phyloP scores from a whole-genome alignment of 352 stramenopile genomes.

The Phytophthora hibernalis region DNA sequence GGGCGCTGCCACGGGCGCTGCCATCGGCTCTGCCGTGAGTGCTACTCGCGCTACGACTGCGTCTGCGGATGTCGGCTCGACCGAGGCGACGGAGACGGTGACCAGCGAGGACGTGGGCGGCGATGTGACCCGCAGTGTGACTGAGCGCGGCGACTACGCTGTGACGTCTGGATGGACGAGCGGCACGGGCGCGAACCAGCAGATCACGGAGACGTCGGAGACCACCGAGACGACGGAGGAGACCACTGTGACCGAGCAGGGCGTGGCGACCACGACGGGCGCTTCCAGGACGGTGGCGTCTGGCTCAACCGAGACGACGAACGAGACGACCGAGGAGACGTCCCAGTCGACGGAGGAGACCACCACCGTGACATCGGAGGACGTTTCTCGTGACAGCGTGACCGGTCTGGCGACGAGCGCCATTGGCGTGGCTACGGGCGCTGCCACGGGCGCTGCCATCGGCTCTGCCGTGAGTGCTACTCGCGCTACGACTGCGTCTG shows the following conservation, averaged over 20 bases:
- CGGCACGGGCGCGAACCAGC: not conserved
- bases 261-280: not conserved
- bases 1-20: not conserved
- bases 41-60: not conserved
- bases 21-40: constrained; percentile 1
- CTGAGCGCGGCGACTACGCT: not conserved
- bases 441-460: too few species aligned
- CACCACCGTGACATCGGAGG: too few species aligned
- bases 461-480: too few species aligned
- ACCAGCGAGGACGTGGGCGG: not conserved
- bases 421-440: too few species aligned
- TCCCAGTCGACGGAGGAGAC: too few species aligned
- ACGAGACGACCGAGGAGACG: not conserved
- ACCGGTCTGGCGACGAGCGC: too few species aligned
- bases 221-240: not conserved
- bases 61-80: not conserved
- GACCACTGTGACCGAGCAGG: constrained; percentile 6
- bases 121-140: not conserved
- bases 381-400: too few species aligned
- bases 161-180: not conserved
- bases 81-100: constrained; percentile 1
- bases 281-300: not conserved
- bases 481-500: too few species aligned
- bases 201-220: constrained; percentile 1
- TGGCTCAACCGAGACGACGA: constrained; percentile 10